Evolutionary conservation across 2,329 filamentous ascomycete species (phyloP).

Genomic region (Metarhizium rileyi): DNA sequence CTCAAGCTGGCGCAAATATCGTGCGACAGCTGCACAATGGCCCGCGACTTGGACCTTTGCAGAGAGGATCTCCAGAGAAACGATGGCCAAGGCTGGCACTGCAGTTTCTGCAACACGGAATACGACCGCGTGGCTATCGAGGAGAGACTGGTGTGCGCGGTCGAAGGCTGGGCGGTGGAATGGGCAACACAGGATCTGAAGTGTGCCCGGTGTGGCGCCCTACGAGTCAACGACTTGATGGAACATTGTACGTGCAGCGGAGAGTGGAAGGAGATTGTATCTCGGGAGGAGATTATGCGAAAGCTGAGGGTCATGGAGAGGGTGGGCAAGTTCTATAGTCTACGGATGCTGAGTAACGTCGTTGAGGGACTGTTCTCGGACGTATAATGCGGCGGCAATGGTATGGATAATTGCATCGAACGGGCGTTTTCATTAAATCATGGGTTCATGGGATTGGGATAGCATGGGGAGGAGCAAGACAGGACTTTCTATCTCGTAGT

Average conservation of each 20-base stretch:
- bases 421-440: background rate
- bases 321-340: slow-evolving; percentile 68
- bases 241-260: slow-evolving; percentile 94
- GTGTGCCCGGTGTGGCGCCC: slow-evolving; percentile 60
- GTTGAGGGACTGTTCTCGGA: slow-evolving; percentile 51
- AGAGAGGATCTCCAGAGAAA: slow-evolving; percentile 62
- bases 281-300: slow-evolving; percentile 54
- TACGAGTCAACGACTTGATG: slow-evolving; percentile 87
- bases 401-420: background rate
- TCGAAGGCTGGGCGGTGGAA: slow-evolving; percentile 64
- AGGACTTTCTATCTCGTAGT: background rate
- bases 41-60: slow-evolving; percentile 84
- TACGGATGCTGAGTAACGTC: slow-evolving; percentile 72
- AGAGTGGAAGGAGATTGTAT: slow-evolving; percentile 65
- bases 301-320: slow-evolving; percentile 60
- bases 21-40: slow-evolving; percentile 84
- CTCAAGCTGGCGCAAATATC: slow-evolving; percentile 67
- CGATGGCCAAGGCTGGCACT: slow-evolving; percentile 55
- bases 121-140: slow-evolving; percentile 76
- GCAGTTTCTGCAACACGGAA: slow-evolving; percentile 63
- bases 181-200: slow-evolving; percentile 89
- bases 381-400: slow-evolving; percentile 21
- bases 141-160: slow-evolving; percentile 66
- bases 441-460: background rate
- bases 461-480: background rate